Base-by-base conservation (phyloP, 129 eudicot genomes). In the Helichrysum umbraculigerum region DNA sequence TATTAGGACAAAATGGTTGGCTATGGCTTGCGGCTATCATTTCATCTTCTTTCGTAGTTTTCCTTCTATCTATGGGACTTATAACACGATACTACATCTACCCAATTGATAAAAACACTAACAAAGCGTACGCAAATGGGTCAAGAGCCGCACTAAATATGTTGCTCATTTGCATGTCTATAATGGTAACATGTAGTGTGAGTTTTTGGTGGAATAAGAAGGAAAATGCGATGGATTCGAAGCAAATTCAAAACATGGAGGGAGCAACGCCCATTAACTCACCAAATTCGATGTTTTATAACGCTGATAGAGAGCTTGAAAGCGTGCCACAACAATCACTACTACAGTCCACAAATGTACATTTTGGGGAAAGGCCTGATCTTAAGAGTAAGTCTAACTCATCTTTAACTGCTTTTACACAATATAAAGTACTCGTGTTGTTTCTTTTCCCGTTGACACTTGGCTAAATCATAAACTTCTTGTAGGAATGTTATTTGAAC, bases 301-400 rank as follows among this genome's bases (percentile, higher is more conserved):
- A 81, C 21, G 72, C 76, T 0, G 97, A 88, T 17, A 82, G 81
- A 70, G 98, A 91, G 58, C 72, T 93, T 3, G 97, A 93, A 78
- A 90, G 98, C 73, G 76, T 89, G 10, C 96, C 96, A 25, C 89
- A 81, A 29, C 84, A 92, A 73, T 82, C 92, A 2, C 76, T 92
- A 42, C 67, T 71, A 50, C 79, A 86, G 59, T 82, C 85, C 37
- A 88, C 86, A 54, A 86, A 83, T 35, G 75, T 88, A 78, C 92
- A 87, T 75, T 88, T 76, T 72, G 98, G 98, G 0, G 85, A 76
- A 78, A 84, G 98, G 74, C 96, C 98, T 7, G 88, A 92, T 72
- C 81, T 92, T 7, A 88, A 88, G 80, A 88, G 98, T 92, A 79
- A 84, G 98, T 77, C 4, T 22, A 56, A 54, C 17, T 21, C 20